Percentiles rank a stretch among this genome's conserved stretches.
Evolutionary conservation across 345 rosid genomes (phyloP).

Genomic region (Pugionium dolabratum): DNA sequence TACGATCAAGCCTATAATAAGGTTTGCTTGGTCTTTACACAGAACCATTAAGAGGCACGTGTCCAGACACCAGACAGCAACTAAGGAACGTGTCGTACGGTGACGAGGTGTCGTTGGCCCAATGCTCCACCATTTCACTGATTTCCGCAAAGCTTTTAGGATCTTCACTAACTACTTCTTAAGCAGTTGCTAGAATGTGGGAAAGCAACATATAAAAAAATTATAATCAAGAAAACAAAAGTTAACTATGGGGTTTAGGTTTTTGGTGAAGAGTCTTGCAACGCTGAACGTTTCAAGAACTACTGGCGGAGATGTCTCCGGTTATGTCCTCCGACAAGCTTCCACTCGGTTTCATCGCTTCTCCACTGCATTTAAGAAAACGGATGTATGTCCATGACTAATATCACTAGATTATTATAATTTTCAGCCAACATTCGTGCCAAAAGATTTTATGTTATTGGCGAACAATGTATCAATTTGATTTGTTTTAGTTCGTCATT

Average conservation of each 20-base stretch:
- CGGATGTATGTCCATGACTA: constrained; percentile 30
- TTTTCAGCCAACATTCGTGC: too few species aligned
- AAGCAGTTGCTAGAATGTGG: constrained; percentile 7
- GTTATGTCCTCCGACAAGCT: constrained; percentile 20
- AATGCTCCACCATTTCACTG: constrained; percentile 17
- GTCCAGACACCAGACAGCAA: constrained; percentile 11
- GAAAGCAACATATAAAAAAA: constrained; percentile 15
- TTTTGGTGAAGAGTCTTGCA: constrained; percentile 29
- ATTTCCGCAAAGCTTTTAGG: constrained; percentile 33
- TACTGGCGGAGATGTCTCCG: constrained; percentile 30
- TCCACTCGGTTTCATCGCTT: constrained; percentile 24
- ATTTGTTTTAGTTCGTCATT: too few species aligned
- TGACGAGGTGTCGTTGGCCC: constrained; percentile 19
- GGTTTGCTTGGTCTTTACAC: not conserved
- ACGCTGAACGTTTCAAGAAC: constrained; percentile 24
- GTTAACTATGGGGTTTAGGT: constrained; percentile 19
- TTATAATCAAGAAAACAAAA: not conserved
- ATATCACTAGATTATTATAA: too few species aligned
- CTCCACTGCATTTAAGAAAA: constrained; percentile 32
- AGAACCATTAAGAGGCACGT: too few species aligned
- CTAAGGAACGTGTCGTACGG: constrained; percentile 28
- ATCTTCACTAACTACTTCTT: constrained; percentile 31
- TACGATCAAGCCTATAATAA: not conserved
- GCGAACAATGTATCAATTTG: too few species aligned
- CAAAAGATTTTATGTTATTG: too few species aligned